Evolutionary conservation across 2,329 filamentous ascomycete species (phyloP), one percentile per base, ranked within the genome.

Genomic region (Chaetoscypha palmicola): DNA sequence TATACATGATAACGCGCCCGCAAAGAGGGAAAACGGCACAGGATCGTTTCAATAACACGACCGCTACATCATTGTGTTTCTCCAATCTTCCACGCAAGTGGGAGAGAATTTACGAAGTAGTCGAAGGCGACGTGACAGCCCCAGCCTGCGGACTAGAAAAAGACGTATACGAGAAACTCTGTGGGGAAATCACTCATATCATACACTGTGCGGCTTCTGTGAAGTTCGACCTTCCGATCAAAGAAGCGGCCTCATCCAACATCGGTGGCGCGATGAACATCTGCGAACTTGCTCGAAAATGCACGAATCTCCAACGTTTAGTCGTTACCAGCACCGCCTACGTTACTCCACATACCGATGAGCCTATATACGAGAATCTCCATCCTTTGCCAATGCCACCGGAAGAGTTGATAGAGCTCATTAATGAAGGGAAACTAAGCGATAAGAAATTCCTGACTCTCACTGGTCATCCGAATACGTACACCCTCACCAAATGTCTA

Each of bases 151-250:
- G 40, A 4, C 28, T 47, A 12, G n/a, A 36, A 3, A 22, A 22
- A 17, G 22, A 17, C 8, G 9, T 16, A 4, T 37, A 32, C 17
- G n/a, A 37, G 10, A 20, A 37, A 12, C n/a, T 43, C 5, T 40
- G 40, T 20, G n/a, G 10, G 17, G 40, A 43, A 12, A 22, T 43
- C 11, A 43, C 45, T 2, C 45, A 47, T 30, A 39, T 47, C 17
- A 43, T 47, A n/a, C 45, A 47, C 19, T 47, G 45, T 28, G 45
- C 45, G n/a, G 45, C 33, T 3, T 43, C 34, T 21, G 30, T 43
- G 5, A 43, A 37, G 20, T 43, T 47, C 20, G 40, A 43, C n/a
- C n/a, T 37, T 19, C 45, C 40, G 8, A 21, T 47, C 22, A 19
- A 22, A 11, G 30, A 47, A 19, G 35, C 45, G 21, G 23, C 31